phyloP scores from a whole-genome alignment of 2,329 filamentous ascomycete species.

The Lecanosticta acicola region DNA sequence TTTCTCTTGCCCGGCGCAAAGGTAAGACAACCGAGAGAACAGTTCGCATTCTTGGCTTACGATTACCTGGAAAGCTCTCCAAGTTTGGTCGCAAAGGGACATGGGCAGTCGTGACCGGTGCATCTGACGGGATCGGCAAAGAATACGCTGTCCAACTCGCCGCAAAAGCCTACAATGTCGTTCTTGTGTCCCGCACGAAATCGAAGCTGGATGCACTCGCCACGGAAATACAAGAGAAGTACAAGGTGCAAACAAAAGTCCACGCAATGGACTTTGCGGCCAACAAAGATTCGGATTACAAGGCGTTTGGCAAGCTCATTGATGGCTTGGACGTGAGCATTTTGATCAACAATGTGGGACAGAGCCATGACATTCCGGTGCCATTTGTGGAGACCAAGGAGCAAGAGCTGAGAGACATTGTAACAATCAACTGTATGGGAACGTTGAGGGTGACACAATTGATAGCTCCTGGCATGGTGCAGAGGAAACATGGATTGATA shows the following conservation, averaged over 20 bases:
- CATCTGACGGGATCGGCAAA: constrained; percentile 93
- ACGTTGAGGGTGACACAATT: constrained; percentile 85
- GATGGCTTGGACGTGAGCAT: constrained; percentile 67
- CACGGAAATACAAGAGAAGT: constrained; percentile 66
- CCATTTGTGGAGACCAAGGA: constrained; percentile 74
- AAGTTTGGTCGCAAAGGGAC: constrained; percentile 87
- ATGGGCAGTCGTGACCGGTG: constrained; percentile 92
- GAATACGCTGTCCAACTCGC: constrained; percentile 91
- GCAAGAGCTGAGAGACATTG: constrained; percentile 79
- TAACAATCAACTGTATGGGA: constrained; percentile 90
- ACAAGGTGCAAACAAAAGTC: constrained; percentile 66
- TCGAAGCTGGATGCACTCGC: constrained; percentile 80
- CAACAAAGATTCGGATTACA: constrained; percentile 75
- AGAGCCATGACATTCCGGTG: constrained; percentile 88
- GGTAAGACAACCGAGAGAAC: constrained; percentile 29
- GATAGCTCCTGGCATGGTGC: constrained; percentile 75
- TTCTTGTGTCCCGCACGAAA: constrained; percentile 92
- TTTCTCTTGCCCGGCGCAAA: constrained; percentile 46
- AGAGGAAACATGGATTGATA: constrained; percentile 79
- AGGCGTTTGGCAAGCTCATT: constrained; percentile 62
- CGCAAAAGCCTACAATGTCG: constrained; percentile 83
- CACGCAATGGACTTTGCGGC: constrained; percentile 87
- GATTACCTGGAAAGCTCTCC: constrained; percentile 62
- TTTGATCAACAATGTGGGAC: constrained; percentile 93
- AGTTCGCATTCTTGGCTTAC: not conserved